Conservation (phyloP, 768 basidiomycete species). For the Fomitopsis pulvina region DNA sequence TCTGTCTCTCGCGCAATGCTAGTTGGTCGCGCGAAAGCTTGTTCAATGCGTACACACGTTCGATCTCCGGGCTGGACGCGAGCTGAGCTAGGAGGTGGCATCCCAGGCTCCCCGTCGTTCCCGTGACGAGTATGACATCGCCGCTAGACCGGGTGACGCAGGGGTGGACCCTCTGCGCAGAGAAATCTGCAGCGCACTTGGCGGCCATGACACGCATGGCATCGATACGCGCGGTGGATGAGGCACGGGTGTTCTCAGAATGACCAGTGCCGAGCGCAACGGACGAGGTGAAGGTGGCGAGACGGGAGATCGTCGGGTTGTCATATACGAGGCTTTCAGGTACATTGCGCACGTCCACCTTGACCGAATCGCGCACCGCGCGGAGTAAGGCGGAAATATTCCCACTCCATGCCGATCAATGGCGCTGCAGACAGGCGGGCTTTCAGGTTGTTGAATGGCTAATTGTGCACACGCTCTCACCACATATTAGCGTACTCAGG, state of each 20-base stretch:
- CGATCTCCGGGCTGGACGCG: conserved; percentile 11
- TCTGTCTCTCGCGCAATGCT: conserved; percentile 9
- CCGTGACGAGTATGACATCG: conserved; percentile 26
- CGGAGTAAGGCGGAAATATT: conserved; percentile 16
- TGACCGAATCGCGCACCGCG: conserved; percentile 12
- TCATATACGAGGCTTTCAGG: not conserved
- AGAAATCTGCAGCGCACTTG: conserved; percentile 28
- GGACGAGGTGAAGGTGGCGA: not conserved
- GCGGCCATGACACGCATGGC: conserved; percentile 33
- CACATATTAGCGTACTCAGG: conserved; percentile 24
- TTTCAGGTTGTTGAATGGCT: too few species aligned
- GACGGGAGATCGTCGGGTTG: not conserved
- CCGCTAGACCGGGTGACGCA: conserved; percentile 1
- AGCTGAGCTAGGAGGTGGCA: conserved; percentile 21
- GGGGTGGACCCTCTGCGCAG: not conserved
- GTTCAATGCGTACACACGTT: conserved; percentile 22
- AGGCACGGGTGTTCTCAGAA: conserved; percentile 11
- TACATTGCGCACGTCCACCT: not conserved
- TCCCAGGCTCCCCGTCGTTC: conserved; percentile 28
- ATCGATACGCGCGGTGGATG: conserved; percentile 10
- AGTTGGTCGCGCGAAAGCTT: conserved; percentile 5
- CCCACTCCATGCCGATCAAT: conserved; percentile 17
- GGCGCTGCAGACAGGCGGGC: conserved; percentile 1
- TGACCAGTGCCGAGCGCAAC: not conserved
- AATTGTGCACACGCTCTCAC: conserved; percentile 9